Conservation (phyloP, 305 asterid species). For the Withania somnifera region DNA sequence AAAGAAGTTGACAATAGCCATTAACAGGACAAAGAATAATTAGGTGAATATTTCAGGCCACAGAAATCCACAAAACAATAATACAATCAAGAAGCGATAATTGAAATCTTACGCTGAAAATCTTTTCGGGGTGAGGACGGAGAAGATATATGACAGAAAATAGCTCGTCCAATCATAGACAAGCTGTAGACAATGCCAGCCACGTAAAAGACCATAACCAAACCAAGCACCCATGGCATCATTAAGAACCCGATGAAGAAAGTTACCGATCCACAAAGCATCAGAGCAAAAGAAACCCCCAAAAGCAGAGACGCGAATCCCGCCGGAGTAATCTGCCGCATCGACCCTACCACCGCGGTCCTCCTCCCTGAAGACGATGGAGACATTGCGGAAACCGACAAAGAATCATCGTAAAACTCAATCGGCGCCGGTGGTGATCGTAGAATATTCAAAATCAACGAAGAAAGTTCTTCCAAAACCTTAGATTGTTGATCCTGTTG, state of each 20-base stretch:
- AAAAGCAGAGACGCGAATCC: conserved; percentile 68
- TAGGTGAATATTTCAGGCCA: neutral
- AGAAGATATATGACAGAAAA: conserved; percentile 30
- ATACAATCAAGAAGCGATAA: too few relatives aligned
- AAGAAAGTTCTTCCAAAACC: conserved; percentile 53
- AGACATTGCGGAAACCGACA: neutral
- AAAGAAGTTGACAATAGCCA: too few relatives aligned
- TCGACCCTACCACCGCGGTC: conserved; percentile 11
- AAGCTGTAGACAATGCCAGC: conserved; percentile 69
- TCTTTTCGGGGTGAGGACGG: conserved; percentile 42
- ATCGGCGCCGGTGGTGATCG: conserved; percentile 42
- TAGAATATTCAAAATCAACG: conserved; percentile 44
- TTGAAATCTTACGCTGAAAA: conserved; percentile 33
- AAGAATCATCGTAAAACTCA: conserved; percentile 32
- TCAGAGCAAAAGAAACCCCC: conserved; percentile 59
- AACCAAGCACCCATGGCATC: conserved; percentile 94
- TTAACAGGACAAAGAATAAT: too few relatives aligned
- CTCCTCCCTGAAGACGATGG: neutral
- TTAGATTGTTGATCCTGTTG: conserved; percentile 48
- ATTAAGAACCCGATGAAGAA: conserved; percentile 76
- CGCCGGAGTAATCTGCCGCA: conserved; percentile 60
- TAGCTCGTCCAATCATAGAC: conserved; percentile 68
- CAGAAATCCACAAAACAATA: neutral
- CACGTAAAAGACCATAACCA: conserved; percentile 51
- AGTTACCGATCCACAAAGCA: conserved; percentile 87